phyloP scores from a whole-genome alignment of 495 filamentous ascomycete genomes.

The Trichodelitschia bisporula region DNA sequence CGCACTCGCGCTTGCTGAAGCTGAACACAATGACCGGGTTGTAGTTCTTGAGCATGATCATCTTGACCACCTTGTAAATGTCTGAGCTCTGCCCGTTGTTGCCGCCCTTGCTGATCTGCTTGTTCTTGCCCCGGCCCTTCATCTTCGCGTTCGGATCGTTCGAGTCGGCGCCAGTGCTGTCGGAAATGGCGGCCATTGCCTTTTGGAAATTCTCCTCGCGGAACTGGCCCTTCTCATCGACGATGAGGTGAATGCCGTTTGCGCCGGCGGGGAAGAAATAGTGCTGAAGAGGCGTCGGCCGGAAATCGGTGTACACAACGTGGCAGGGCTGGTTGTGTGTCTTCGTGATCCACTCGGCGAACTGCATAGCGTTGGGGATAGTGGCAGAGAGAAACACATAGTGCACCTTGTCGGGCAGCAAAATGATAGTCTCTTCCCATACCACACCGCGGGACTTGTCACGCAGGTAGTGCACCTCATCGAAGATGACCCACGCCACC shows the following conservation, averaged over 20 bases:
- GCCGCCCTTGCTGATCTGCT: constrained; percentile 70
- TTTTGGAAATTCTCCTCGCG: constrained; percentile 92
- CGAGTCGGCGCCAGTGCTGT: constrained; percentile 54
- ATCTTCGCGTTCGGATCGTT: constrained; percentile 49
- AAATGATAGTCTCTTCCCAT: constrained; percentile 97
- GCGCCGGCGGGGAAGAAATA: constrained; percentile 92
- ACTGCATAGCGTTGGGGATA: constrained; percentile 99
- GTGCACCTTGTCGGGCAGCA: constrained; percentile 89
- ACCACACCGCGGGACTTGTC: constrained; percentile 86
- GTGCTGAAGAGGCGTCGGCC: constrained; percentile 85
- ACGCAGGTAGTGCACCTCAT: constrained; percentile 96
- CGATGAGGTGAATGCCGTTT: constrained; percentile 80
- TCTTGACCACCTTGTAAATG: constrained; percentile 90
- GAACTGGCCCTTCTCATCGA: constrained; percentile 89
- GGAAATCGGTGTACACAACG: constrained; percentile 95
- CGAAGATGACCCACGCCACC: constrained; percentile 91
- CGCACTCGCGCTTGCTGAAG: constrained; percentile 94
- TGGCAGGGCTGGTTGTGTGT: constrained; percentile 93
- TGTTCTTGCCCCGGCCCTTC: constrained; percentile 74
- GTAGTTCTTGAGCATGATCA: constrained; percentile 91
- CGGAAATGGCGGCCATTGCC: constrained; percentile 72
- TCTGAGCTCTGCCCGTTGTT: constrained; percentile 45
- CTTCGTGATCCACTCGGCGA: constrained; percentile 95
- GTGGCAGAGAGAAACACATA: constrained; percentile 97
- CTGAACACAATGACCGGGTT: constrained; percentile 98